A percentile compares a stretch with the other conserved stretches of the same genome.
phyloP scores from a whole-genome alignment of 495 filamentous ascomycete genomes.

The Trichoderma virens region DNA sequence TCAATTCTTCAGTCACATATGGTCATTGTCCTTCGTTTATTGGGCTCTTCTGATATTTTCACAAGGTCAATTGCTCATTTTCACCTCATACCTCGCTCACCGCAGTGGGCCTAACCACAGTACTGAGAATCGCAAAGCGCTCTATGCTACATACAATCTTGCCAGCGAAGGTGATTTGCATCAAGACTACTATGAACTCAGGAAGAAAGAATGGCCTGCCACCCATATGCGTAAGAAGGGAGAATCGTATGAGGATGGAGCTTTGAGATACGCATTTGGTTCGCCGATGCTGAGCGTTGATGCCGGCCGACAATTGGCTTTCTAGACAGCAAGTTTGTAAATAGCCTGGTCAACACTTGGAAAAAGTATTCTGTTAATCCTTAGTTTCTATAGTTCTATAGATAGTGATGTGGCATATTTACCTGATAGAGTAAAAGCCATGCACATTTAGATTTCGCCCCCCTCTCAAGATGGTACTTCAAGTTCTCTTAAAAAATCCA shows the following conservation, averaged over 20 bases:
- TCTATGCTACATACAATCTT: slow-evolving; percentile 41
- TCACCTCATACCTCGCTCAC: slow-evolving; percentile 39
- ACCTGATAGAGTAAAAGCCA: too few species aligned
- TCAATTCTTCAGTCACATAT: too few species aligned
- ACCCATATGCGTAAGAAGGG: slow-evolving; percentile 37
- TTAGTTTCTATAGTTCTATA: neutral
- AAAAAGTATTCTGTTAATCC: too few species aligned
- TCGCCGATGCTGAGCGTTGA: slow-evolving; percentile 37
- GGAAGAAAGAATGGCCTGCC: slow-evolving; percentile 34
- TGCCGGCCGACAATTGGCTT: slow-evolving; percentile 14
- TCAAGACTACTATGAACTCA: slow-evolving; percentile 36
- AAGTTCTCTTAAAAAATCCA: too few species aligned
- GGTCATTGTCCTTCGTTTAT: too few species aligned
- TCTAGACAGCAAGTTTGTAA: neutral
- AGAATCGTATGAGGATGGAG: slow-evolving; percentile 32
- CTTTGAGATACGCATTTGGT: slow-evolving; percentile 32
- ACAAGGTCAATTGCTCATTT: slow-evolving; percentile 33
- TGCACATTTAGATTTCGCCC: too few species aligned
- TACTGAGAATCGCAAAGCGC: slow-evolving; percentile 29
- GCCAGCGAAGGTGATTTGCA: slow-evolving; percentile 35
- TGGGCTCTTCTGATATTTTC: neutral
- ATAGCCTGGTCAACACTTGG: too few species aligned
- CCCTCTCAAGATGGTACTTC: too few species aligned
- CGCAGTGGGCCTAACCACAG: slow-evolving; percentile 35
- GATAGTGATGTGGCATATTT: neutral